Conservation (phyloP, 2,329 filamentous ascomycete species). For the Cladophialophora chaetospira region DNA sequence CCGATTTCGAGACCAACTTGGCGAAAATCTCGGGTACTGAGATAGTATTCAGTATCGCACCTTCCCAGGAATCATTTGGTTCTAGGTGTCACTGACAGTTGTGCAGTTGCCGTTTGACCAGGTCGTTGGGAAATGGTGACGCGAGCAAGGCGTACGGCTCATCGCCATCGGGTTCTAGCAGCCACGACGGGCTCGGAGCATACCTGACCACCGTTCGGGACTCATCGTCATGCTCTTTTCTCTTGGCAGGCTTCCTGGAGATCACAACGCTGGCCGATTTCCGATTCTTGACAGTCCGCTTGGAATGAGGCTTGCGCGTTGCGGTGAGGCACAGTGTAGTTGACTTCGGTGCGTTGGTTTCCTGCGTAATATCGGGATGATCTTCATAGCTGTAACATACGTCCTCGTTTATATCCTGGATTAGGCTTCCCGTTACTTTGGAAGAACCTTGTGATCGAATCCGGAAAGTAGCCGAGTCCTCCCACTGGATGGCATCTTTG, state of each 20-base stretch:
- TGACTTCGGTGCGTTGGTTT: background rate
- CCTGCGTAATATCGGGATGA: background rate
- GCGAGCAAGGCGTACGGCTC: conserved; percentile 1
- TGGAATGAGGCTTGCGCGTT: background rate
- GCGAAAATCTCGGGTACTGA: conserved; percentile 6
- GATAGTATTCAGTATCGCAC: background rate
- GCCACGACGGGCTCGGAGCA: background rate
- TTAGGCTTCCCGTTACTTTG: background rate
- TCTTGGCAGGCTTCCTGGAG: background rate
- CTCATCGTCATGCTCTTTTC: background rate
- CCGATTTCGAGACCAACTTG: conserved; percentile 15
- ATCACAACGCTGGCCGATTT: background rate
- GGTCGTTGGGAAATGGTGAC: conserved; percentile 5
- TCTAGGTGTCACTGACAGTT: background rate
- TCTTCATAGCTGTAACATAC: background rate
- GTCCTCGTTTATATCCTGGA: background rate
- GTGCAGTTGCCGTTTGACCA: conserved; percentile 8
- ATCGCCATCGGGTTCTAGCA: conserved; percentile 6
- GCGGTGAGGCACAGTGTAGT: background rate
- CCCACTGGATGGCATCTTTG: background rate
- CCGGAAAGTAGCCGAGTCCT: conserved; percentile 6
- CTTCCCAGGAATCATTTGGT: background rate
- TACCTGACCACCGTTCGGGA: background rate
- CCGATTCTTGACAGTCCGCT: conserved; percentile 3
- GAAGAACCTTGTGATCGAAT: background rate